A percentile compares a stretch with the other conserved stretches of the same genome.
Evolutionary conservation across 1,284 basidiomycete genomes (phyloP).

Genomic region (Ganoderma resinaceum): DNA sequence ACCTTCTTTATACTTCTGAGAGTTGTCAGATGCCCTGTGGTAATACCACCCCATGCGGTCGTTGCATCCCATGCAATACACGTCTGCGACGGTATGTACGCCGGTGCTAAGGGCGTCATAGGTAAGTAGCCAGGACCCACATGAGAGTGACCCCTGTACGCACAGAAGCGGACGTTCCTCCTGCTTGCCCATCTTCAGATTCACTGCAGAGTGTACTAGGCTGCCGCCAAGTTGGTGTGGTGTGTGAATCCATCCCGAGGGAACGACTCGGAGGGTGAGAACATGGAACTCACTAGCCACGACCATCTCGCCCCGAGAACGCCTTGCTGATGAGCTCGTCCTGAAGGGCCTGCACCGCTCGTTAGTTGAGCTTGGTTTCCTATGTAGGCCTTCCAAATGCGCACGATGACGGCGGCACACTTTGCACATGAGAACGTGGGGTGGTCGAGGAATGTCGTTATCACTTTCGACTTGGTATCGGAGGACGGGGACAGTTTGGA

Average conservation of each 20-base stretch:
- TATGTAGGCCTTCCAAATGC: slow-evolving; percentile 35
- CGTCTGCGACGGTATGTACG: slow-evolving; percentile 83
- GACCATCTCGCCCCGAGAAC: slow-evolving; percentile 85
- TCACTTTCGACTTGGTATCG: slow-evolving; percentile 58
- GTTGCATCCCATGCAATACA: slow-evolving; percentile 80
- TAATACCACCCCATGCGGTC: slow-evolving; percentile 87
- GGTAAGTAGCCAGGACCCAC: background rate
- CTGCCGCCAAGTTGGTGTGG: slow-evolving; percentile 44
- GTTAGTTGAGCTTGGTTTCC: background rate
- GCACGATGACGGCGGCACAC: slow-evolving; percentile 71
- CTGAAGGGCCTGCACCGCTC: slow-evolving; percentile 66
- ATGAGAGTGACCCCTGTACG: background rate
- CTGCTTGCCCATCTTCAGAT: slow-evolving; percentile 74
- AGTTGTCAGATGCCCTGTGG: slow-evolving; percentile 77
- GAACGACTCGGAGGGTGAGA: background rate
- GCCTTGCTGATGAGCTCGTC: slow-evolving; percentile 88
- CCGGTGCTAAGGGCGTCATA: slow-evolving; percentile 63
- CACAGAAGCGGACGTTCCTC: slow-evolving; percentile 83
- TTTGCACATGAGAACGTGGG: slow-evolving; percentile 69
- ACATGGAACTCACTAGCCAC: slow-evolving; percentile 73
- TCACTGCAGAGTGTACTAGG: slow-evolving; percentile 80
- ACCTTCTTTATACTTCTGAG: slow-evolving; percentile 92
- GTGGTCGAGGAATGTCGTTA: slow-evolving; percentile 61
- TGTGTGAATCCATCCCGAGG: background rate
- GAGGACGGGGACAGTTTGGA: slow-evolving; percentile 37